Evolutionary conservation across 331 rosid species (phyloP), one percentile per base, ranked within the genome.

Genomic region (Quercus phellos): DNA sequence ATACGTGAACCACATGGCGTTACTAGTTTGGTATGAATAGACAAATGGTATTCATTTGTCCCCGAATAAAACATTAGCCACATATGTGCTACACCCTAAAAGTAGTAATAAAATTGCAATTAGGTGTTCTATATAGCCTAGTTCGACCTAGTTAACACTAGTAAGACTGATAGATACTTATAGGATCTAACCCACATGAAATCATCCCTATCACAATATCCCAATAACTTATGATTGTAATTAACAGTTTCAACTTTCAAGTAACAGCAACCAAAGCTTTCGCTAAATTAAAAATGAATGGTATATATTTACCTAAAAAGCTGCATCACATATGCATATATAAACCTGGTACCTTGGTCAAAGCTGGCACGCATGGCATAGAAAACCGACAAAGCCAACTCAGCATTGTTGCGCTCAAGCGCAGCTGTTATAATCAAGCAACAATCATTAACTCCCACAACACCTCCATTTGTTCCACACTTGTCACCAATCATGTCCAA

Each of bases 311-410:
- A 27, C 14, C 4, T 7, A 14, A 9, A 64, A 3, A 30, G 46
- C 4, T 29, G 70, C 18, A 17, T 21, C 11, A 29, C 63, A 8
- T 38, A 2, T 1, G 0, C 46, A 38, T 8, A 38, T 38, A 66
- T 66, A 32, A 66, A 32, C 70, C 50, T 66, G 3, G 26, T 29
- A 78, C 96, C 89, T 86, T 82, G 86, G 82, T 89, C 86, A 29
- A 91, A 84, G 74, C 87, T 92, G 56, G 93, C 74, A 19, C 97
- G 97, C 97, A 92, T 94, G 66, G 90, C 91, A 58, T 90, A 84
- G 87, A 92, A 94, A 80, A 92, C 77, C 18, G 97, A 90, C 76
- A 94, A 77, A 35, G 97, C 94, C 77, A 94, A 83, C 67, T 88
- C 91, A 0, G 78, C 80, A 84, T 94, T 92, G 74, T 84, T 89